Base-by-base conservation (phyloP, 257 asterid genomes). In the Asclepias syriaca region DNA sequence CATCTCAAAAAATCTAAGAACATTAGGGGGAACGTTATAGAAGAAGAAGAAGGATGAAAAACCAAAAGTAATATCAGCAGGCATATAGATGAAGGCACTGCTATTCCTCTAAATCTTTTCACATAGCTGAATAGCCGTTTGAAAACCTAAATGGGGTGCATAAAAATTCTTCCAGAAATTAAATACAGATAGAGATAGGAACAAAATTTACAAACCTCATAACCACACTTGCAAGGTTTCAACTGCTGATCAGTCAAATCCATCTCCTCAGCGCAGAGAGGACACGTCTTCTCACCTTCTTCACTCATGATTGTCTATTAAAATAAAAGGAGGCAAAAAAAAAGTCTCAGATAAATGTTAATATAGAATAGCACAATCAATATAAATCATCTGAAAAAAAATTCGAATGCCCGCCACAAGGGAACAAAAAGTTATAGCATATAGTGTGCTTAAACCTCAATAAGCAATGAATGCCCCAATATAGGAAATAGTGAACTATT, bases 231-330 rank as follows among this genome's bases (percentile, higher is more conserved):
- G 97, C 99, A 91, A 59, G 99, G 97, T 84, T 84, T 94, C 90
- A 94, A 83, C 83, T 94, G 99, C 87, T 89, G 97, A 82, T 94
- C 99, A 68, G 99, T 94, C 82, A 89, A 78, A 84, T 94, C 99
- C 99, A 94, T 94, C 88, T 89, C 99, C 90, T 94, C 97, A 0
- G 99, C 95, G 70, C 97, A 94, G 77, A 94, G 96, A 85, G 98
- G 98, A 80, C 98, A 94, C 72, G 87, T 84, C 84, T 81, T 94
- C 71, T 94, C 99, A 77, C 96, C 97, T 86, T 90, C 88, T 71
- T 91, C 95, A 22, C 93, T 86, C 97, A 91, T 91, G 84, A 81
- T 87, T 74, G 59, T 84, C 98, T 89, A n/a, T 51, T 51, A 27
- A 15, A 29, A n/a, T 7, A 65, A 15, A 24, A 55, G 19, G 27